phyloP scores from a whole-genome alignment of 805 yeast genomes.

The Metschnikowia lunata region DNA sequence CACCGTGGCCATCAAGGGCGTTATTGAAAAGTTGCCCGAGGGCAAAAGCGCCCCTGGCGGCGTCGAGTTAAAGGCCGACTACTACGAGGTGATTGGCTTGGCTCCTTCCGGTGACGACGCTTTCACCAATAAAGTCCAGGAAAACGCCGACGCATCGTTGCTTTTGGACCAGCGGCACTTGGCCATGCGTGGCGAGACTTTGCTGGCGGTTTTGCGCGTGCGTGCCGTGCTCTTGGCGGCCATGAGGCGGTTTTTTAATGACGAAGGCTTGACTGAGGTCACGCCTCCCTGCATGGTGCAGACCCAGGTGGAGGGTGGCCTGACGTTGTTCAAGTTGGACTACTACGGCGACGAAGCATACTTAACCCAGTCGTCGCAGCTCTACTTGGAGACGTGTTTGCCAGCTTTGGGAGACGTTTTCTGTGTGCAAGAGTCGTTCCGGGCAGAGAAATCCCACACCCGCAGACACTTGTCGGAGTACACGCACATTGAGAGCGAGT shows the following conservation, averaged over 20 bases:
- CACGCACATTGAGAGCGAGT: conserved; percentile 95
- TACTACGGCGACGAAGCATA: conserved; percentile 97
- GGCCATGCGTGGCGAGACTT: conserved; percentile 92
- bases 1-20: conserved; percentile 76
- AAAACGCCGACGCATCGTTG: conserved; percentile 88
- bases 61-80: conserved; percentile 88
- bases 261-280: conserved; percentile 78
- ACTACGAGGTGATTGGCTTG: conserved; percentile 79
- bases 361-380: conserved; percentile 94
- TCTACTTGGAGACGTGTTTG: conserved; percentile 92
- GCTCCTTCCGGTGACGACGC: conserved; percentile 98
- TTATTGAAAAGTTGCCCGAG: conserved; percentile 78
- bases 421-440: conserved; percentile 96
- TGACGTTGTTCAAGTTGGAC: conserved; percentile 86
- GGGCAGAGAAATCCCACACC: conserved; percentile 98
- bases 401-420: conserved; percentile 96
- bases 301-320: conserved; percentile 99
- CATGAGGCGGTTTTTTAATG: conserved; percentile 71
- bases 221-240: conserved; percentile 75
- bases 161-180: conserved; percentile 93
- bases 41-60: conserved; percentile 98
- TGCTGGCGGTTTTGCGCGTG: conserved; percentile 90
- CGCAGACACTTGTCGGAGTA: conserved; percentile 96
- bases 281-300: conserved; percentile 99
- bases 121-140: conserved; percentile 90